Base-by-base conservation (phyloP, 2,329 filamentous ascomycete genomes). In the Hirsutella minnesotensis region DNA sequence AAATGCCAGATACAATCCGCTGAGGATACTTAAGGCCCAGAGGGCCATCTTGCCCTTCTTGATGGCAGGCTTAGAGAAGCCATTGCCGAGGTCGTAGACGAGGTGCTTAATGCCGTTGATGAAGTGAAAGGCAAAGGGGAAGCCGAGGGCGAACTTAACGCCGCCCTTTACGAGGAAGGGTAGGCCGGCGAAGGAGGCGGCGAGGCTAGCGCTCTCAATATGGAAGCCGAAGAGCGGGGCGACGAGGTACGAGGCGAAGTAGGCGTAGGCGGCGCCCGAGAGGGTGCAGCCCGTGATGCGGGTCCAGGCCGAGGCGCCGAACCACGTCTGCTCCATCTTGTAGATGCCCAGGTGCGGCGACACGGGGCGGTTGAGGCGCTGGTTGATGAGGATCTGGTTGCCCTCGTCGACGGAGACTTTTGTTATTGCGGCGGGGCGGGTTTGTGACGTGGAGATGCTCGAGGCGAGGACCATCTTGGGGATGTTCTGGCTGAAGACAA, bases 301-400 rank as follows among this genome's bases (percentile, higher is more conserved):
- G 70, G 88, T 85, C 66, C 86, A 73, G 51, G 74, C 72, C 45
- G 71, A 79, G 53, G 79, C 81, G 53, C 74, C 73, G 64, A 86
- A 81, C 82, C 81, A 95, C 54, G 86, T 92, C 67, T 95, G 84
- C 64, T 86, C 79, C 46, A 83, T 77, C 63, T 79, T 75, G 79
- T 95, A 95, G 75, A 94, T 89, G 57, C 68, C 62, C 49, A 95
- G 77, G 61, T 95, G 88, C 43, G 89, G 89, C 38, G 86, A 75
- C 55, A 95, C 73, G 59, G 89, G 89, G 41, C 89, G 89, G 57
- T 74, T 66, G 44, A 82, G 73, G 56, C 89, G 89, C 72, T 95
- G 89, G 58, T 78, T 70, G 56, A 76, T 81, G 59, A 95, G 86
- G 65, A 94, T 77, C 52, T 74, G 60, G 50, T 75, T 56, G 50